phyloP scores from a whole-genome alignment of 306 rosid genomes.

The Echinosophora koreensis region DNA sequence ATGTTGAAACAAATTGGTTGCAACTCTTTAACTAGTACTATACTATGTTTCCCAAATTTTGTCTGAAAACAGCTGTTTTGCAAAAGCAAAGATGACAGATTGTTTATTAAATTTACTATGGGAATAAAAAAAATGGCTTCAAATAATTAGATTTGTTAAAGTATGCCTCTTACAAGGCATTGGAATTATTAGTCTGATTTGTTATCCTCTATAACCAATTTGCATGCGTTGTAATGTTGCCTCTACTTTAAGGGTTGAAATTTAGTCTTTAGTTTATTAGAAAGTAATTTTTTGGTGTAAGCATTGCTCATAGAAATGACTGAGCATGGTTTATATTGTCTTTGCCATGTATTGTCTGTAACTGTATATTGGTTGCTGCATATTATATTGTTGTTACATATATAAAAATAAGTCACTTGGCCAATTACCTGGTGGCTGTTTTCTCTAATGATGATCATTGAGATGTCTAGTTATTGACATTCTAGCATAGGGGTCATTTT shows the following conservation, averaged over 20 bases:
- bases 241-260: constrained; percentile 1
- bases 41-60: constrained; percentile 24
- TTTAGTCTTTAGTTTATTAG: constrained; percentile 25
- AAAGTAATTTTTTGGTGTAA: constrained; percentile 6
- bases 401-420: background rate
- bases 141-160: background rate
- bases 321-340: background rate
- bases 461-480: background rate
- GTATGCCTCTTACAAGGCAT: background rate
- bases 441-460: constrained; percentile 3
- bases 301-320: constrained; percentile 16
- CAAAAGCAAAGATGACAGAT: background rate
- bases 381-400: background rate
- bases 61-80: constrained; percentile 8
- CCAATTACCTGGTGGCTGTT: background rate
- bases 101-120: background rate
- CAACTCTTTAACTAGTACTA: background rate
- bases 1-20: background rate
- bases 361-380: background rate
- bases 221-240: constrained; percentile 6
- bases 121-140: background rate
- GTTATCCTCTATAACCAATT: constrained; percentile 21
- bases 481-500: constrained; percentile 6
- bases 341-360: background rate
- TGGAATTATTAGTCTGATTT: background rate